phyloP scores from a whole-genome alignment of 78 protist genomes.

The Capsaspora owczarzaki region DNA sequence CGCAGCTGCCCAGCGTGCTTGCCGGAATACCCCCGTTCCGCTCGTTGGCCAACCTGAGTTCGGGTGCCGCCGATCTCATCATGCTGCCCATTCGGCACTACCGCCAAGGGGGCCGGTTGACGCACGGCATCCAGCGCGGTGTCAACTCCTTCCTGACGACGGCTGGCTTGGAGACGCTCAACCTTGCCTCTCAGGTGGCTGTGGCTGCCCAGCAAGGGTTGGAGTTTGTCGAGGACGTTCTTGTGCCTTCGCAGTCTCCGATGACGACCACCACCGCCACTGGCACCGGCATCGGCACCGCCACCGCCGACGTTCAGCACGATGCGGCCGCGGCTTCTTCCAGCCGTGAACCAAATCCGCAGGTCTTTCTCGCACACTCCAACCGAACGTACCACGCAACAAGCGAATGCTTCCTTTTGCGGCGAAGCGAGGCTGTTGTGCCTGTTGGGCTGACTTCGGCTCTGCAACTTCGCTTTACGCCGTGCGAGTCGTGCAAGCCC shows the following conservation, averaged over 20 bases:
- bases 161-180: conserved; percentile 4
- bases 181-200: background rate
- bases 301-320: too few relatives aligned
- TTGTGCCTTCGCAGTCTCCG: background rate
- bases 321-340: too few relatives aligned
- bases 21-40: conserved; percentile 14
- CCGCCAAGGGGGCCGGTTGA: background rate
- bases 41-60: background rate
- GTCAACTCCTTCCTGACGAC: conserved; percentile 2
- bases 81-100: conserved; percentile 9
- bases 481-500: too few relatives aligned
- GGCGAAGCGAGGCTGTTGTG: too few relatives aligned
- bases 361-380: too few relatives aligned
- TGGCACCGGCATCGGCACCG: too few relatives aligned
- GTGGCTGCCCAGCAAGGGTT: conserved; percentile 8
- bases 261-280: background rate
- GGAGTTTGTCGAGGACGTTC: conserved; percentile 4
- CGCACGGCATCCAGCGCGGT: background rate
- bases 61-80: conserved; percentile 19
- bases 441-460: too few relatives aligned
- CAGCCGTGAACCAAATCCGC: too few relatives aligned
- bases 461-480: too few relatives aligned
- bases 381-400: too few relatives aligned
- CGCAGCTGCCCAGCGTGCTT: background rate
- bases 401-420: too few relatives aligned